Evolutionary conservation across 345 rosid genomes (phyloP).

Genomic region (Garcia nutans): DNA sequence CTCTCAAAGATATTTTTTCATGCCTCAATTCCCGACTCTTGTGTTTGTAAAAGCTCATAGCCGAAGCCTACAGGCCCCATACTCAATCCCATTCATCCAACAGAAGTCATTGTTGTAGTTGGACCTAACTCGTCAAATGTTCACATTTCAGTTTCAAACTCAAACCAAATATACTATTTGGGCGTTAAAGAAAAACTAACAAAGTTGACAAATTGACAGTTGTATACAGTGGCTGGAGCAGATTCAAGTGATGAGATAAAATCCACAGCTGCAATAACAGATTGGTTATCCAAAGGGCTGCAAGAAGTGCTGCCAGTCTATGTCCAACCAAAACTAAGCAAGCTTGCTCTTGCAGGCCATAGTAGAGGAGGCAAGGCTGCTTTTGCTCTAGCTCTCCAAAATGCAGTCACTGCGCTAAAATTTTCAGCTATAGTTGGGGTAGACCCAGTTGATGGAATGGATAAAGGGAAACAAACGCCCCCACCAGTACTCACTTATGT

Average conservation of each 20-base stretch:
- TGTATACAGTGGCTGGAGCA: conserved; percentile 68
- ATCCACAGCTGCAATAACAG: conserved; percentile 49
- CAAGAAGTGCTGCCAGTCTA: conserved; percentile 46
- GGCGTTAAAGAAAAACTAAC: background rate
- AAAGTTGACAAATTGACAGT: conserved; percentile 28
- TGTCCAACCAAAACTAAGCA: conserved; percentile 55
- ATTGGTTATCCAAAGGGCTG: conserved; percentile 59
- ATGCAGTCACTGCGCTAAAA: conserved; percentile 37
- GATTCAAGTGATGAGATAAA: conserved; percentile 62
- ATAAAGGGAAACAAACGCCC: conserved; percentile 63
- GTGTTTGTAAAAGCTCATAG: background rate
- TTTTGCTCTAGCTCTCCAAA: conserved; percentile 58
- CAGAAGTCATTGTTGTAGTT: background rate
- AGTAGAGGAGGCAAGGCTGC: conserved; percentile 91
- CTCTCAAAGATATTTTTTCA: background rate
- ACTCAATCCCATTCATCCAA: background rate
- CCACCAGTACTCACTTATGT: conserved; percentile 66
- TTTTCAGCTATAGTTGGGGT: conserved; percentile 70
- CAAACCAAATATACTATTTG: background rate
- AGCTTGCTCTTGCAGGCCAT: conserved; percentile 73
- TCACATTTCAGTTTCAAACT: background rate
- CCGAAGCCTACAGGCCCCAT: background rate
- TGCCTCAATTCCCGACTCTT: background rate
- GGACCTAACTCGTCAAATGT: background rate
- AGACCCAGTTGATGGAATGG: conserved; percentile 85